A percentile compares a stretch with the other conserved stretches of the same genome.
Evolutionary conservation across 495 filamentous ascomycete species (phyloP).

Genomic region (Friedmanniomyces simplex): DNA sequence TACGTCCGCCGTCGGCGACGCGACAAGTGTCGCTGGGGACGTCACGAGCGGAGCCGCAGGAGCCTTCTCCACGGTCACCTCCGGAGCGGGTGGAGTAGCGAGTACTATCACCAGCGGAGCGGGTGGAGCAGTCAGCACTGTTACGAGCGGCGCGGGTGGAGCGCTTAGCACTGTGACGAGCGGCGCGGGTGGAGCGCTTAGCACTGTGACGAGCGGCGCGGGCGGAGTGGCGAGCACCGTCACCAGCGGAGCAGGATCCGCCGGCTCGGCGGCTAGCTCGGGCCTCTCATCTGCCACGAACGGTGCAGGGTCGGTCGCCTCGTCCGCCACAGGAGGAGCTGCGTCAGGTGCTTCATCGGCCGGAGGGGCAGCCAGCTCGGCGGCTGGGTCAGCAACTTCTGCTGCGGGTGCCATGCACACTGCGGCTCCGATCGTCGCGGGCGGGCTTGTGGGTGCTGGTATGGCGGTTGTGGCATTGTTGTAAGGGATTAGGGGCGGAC

Average conservation of each 20-base stretch:
- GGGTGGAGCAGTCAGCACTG: background rate
- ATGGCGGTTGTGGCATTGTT: constrained; percentile 5
- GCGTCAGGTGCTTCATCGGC: background rate
- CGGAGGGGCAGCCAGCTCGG: background rate
- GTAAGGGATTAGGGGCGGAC: background rate
- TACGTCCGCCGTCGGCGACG: background rate
- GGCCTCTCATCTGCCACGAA: background rate
- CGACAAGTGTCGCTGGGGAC: constrained; percentile 2
- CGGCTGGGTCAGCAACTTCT: background rate
- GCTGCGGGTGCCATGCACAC: background rate
- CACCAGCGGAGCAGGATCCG: background rate
- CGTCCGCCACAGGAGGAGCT: background rate
- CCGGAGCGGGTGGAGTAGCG: background rate
- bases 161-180: background rate
- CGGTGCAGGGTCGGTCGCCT: background rate
- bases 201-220: background rate
- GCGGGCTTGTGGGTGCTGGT: constrained; percentile 7
- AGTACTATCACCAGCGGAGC: background rate
- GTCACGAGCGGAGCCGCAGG: background rate
- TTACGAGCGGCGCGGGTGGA: background rate
- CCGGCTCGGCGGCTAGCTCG: constrained; percentile 9
- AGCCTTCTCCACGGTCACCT: background rate
- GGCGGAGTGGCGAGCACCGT: background rate
- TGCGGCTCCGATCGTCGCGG: background rate
- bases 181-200: background rate